Base-by-base conservation (phyloP, 495 filamentous ascomycete species). In the Apiosordaria backusii region DNA sequence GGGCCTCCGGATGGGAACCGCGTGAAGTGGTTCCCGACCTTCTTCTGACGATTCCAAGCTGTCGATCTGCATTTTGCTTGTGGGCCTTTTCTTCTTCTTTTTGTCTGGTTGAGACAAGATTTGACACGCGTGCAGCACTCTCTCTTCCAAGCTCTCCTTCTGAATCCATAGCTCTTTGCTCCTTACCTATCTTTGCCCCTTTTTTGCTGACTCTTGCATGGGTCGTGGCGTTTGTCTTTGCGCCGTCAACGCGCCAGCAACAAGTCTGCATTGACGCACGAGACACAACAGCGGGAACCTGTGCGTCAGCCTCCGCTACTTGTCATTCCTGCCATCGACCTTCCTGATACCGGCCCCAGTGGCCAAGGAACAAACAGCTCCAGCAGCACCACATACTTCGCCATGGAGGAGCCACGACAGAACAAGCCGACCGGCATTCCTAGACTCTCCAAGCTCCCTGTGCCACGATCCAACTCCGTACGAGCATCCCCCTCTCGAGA, bases 321-420 rank as follows among this genome's bases (percentile, higher is more conserved):
- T 55, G 52, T 55, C 52, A 7, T 23, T 55, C 22, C 52, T 22
- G 18, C 22, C 52, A 55, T 55, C 21, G n/a, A 55, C n/a, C 2
- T 22, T 55, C 10, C 22, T 18, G 52, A 45, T 45, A 45, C 52
- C 52, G 16, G 21, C n/a, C 22, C 52, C n/a, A 55, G 52, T n/a
- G 52, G 52, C 52, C 52, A 55, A 55, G 52, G 16, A 55, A 4
- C 52, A 55, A 55, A 50, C 40, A 6, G n/a, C 10, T 21, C 2
- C n/a, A 55, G 2, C 21, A 3, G 52, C 19, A 55, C 10, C n/a
- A 55, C 6, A 54, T 18, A 54, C 52, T 45, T 68, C 69, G 74
- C 69, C 50, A 80, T 79, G 78, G 79, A 81, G 60, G 73, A 76
- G 40, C 57, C 65, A 24, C 72, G 66, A 23, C 70, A 61, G 25